phyloP scores from a whole-genome alignment of 1,284 basidiomycete species.

The Mycena sp. region DNA sequence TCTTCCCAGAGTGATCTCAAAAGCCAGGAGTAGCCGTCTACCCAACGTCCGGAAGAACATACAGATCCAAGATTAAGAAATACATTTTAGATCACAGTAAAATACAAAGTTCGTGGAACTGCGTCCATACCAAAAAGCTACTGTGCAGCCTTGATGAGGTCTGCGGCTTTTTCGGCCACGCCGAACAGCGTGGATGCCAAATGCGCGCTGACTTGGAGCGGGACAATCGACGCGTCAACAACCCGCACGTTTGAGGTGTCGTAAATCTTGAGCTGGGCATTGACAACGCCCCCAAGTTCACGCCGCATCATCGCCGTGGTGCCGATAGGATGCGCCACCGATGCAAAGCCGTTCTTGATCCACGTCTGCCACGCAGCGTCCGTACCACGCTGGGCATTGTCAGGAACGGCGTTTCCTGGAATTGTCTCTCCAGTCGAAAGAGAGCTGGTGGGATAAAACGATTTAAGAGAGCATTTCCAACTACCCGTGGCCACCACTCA shows the following conservation, averaged over 20 bases:
- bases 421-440: constrained; percentile 53
- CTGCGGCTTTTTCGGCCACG: constrained; percentile 61
- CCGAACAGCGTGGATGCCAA: constrained; percentile 56
- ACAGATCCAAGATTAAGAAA: no score
- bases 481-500: constrained; percentile 26
- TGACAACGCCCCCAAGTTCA: constrained; percentile 63
- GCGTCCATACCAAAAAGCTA: background rate
- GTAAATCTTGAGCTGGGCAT: constrained; percentile 57
- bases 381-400: constrained; percentile 54
- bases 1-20: no score
- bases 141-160: constrained; percentile 55
- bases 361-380: constrained; percentile 58
- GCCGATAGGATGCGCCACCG: constrained; percentile 67
- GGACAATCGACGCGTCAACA: constrained; percentile 59
- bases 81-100: background rate
- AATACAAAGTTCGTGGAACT: background rate
- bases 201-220: constrained; percentile 58
- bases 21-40: no score
- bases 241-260: constrained; percentile 64
- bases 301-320: constrained; percentile 72
- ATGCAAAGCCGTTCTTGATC: constrained; percentile 54
- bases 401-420: constrained; percentile 54
- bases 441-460: constrained; percentile 33
- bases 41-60: no score
- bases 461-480: constrained; percentile 19